Evolutionary conservation across 805 yeast species (phyloP).

Genomic region (Suhomyces sp.): DNA sequence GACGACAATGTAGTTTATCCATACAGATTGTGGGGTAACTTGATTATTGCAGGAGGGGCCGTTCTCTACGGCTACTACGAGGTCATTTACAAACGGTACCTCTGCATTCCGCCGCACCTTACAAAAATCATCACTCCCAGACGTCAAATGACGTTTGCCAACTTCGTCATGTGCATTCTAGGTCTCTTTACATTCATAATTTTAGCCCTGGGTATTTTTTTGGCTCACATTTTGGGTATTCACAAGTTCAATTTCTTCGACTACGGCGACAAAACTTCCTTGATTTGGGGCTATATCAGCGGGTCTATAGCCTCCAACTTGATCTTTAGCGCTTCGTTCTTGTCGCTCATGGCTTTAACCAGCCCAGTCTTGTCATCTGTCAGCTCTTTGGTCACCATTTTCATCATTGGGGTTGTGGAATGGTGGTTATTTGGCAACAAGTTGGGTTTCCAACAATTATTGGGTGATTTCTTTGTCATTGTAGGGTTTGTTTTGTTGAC

Average conservation of each 20-base stretch:
- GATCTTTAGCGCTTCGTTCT: conserved; percentile 65
- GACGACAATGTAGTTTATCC: conserved; percentile 43
- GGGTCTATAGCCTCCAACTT: conserved; percentile 63
- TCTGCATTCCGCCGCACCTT: conserved; percentile 67
- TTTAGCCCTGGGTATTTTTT: conserved; percentile 46
- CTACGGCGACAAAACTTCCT: conserved; percentile 34
- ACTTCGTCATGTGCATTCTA: conserved; percentile 65
- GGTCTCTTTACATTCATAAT: conserved; percentile 56
- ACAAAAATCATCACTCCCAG: conserved; percentile 45
- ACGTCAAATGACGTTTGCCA: conserved; percentile 78
- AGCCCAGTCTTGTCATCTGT: conserved; percentile 79
- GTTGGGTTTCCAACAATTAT: conserved; percentile 52
- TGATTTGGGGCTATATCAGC: conserved; percentile 45
- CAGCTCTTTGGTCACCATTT: conserved; percentile 68
- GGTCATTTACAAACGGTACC: conserved; percentile 70
- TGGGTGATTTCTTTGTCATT: conserved; percentile 69
- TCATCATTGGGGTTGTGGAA: conserved; percentile 75
- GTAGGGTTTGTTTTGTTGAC: conserved; percentile 67
- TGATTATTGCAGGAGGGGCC: conserved; percentile 71
- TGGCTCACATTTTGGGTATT: conserved; percentile 52
- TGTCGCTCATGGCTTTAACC: conserved; percentile 77
- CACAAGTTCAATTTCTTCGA: conserved; percentile 57
- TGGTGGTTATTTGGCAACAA: conserved; percentile 62
- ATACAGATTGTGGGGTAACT: conserved; percentile 62
- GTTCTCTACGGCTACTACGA: conserved; percentile 79